Evolutionary conservation across 768 basidiomycete genomes (phyloP).

Genomic region (Melanogaster broomeanus): DNA sequence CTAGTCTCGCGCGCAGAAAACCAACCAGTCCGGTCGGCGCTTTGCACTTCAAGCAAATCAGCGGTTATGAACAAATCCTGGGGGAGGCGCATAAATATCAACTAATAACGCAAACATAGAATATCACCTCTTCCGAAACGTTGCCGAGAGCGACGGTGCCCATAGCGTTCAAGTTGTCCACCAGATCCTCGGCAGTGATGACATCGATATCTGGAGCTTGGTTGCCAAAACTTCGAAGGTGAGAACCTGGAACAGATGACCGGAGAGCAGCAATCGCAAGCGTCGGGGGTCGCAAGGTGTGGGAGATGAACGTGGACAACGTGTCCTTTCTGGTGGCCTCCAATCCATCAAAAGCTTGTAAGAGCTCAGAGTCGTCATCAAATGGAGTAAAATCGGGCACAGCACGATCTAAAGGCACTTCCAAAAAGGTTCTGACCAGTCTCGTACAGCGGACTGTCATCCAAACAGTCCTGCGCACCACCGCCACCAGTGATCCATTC

Average conservation of each 20-base stretch:
- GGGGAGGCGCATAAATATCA: slow-evolving; percentile 4
- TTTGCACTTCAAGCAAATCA: slow-evolving; percentile 81
- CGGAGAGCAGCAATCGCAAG: slow-evolving; percentile 28
- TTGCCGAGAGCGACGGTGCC: slow-evolving; percentile 73
- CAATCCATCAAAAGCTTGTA: slow-evolving; percentile 47
- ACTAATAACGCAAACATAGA: not conserved
- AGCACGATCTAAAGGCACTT: slow-evolving; percentile 52
- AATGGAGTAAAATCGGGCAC: slow-evolving; percentile 38
- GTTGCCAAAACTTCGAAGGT: slow-evolving; percentile 29
- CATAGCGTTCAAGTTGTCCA: slow-evolving; percentile 80
- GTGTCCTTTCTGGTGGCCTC: slow-evolving; percentile 44
- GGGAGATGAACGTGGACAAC: slow-evolving; percentile 47
- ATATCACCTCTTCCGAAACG: slow-evolving; percentile 70
- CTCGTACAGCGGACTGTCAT: slow-evolving; percentile 65
- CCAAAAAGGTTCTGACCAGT: slow-evolving; percentile 62
- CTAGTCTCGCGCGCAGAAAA: slow-evolving; percentile 58
- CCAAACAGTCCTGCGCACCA: slow-evolving; percentile 78
- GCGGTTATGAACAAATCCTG: slow-evolving; percentile 79
- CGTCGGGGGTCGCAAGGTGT: slow-evolving; percentile 61
- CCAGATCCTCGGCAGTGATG: slow-evolving; percentile 67
- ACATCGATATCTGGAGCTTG: slow-evolving; percentile 65
- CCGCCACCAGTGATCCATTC: slow-evolving; percentile 76
- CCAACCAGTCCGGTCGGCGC: slow-evolving; percentile 79
- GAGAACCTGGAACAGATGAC: slow-evolving; percentile 4
- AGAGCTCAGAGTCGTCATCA: slow-evolving; percentile 45